Evolutionary conservation across 2,329 filamentous ascomycete species (phyloP).

Genomic region (Cladosporium cucumerinum): DNA sequence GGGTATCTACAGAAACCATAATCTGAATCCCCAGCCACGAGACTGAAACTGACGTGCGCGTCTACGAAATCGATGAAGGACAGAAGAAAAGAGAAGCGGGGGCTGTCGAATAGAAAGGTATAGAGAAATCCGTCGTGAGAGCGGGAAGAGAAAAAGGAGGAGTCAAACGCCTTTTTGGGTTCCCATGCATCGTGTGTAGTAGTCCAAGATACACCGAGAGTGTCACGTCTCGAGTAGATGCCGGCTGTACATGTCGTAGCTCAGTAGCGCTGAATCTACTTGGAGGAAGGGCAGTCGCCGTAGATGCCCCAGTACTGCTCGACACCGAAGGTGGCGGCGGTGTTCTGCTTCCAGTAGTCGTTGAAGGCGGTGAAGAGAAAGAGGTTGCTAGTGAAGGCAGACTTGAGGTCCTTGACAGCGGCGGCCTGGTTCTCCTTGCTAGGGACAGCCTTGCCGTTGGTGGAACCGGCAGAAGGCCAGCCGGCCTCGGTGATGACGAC

Average conservation of each 20-base stretch:
- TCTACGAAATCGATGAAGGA: constrained; percentile 4
- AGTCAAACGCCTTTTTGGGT: constrained; percentile 10
- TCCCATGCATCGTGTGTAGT: constrained; percentile 11
- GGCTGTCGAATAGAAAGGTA: neutral
- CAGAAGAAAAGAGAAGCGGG: neutral
- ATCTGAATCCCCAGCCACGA: constrained; percentile 11
- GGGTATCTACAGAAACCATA: constrained; percentile 13
- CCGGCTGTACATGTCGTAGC: constrained; percentile 14
- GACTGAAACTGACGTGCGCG: constrained; percentile 17
- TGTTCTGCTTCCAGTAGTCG: constrained; percentile 71
- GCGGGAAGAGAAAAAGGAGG: neutral
- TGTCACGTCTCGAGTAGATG: neutral
- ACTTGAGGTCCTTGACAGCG: constrained; percentile 64
- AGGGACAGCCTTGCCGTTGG: constrained; percentile 68
- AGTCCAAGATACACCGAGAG: constrained; percentile 6
- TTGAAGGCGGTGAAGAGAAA: constrained; percentile 79
- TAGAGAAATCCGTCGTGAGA: constrained; percentile 9
- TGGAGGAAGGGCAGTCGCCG: constrained; percentile 26
- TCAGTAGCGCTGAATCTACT: constrained; percentile 12
- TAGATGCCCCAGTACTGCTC: constrained; percentile 72
- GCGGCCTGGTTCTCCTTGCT: constrained; percentile 61
- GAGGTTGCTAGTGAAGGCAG: constrained; percentile 56
- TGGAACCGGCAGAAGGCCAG: constrained; percentile 69
- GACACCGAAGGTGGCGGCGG: constrained; percentile 60
- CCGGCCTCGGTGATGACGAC: constrained; percentile 78